These are phyloP conservation scores for Boehmeria nivea DNA, from an alignment of 306 rosid species.

Conservation along the genomic window DNA sequence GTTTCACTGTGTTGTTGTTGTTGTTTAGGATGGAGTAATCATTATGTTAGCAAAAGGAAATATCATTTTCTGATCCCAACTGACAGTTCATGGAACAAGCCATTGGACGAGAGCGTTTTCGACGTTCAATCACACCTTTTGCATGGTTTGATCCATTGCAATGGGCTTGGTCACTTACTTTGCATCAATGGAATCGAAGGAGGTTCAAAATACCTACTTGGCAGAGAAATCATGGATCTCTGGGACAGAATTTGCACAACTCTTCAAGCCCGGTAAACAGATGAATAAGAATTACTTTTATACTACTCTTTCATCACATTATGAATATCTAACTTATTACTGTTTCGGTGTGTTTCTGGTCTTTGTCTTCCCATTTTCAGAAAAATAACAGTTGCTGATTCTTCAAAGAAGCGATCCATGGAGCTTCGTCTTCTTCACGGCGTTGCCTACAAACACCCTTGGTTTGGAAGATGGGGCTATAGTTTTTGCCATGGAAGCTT, in stretches of 20 bases:
- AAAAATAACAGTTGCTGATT: constrained; percentile 66
- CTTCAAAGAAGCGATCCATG: constrained; percentile 64
- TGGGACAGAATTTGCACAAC: constrained; percentile 77
- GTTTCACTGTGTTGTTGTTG: background rate
- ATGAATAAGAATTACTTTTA: background rate
- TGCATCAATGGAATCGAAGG: constrained; percentile 77
- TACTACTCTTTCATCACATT: too few relatives aligned
- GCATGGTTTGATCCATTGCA: constrained; percentile 73
- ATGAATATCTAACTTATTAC: background rate
- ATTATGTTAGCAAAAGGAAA: constrained; percentile 65
- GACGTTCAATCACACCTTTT: constrained; percentile 56
- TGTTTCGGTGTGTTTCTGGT: background rate
- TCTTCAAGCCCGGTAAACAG: constrained; percentile 54
- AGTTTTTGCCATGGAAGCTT: constrained; percentile 68
- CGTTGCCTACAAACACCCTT: constrained; percentile 77
- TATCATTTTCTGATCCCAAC: constrained; percentile 74
- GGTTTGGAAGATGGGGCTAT: constrained; percentile 96
- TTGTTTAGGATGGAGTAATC: constrained; percentile 79
- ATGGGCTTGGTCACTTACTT: constrained; percentile 80
- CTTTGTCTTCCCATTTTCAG: constrained; percentile 33
- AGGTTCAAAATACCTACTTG: constrained; percentile 67
- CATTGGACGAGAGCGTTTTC: constrained; percentile 45
- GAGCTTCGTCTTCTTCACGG: constrained; percentile 86
- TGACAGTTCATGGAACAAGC: constrained; percentile 66
- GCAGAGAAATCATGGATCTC: constrained; percentile 76